Conservation (phyloP, 768 basidiomycete species). For the Pleurotus citrinopileatus region DNA sequence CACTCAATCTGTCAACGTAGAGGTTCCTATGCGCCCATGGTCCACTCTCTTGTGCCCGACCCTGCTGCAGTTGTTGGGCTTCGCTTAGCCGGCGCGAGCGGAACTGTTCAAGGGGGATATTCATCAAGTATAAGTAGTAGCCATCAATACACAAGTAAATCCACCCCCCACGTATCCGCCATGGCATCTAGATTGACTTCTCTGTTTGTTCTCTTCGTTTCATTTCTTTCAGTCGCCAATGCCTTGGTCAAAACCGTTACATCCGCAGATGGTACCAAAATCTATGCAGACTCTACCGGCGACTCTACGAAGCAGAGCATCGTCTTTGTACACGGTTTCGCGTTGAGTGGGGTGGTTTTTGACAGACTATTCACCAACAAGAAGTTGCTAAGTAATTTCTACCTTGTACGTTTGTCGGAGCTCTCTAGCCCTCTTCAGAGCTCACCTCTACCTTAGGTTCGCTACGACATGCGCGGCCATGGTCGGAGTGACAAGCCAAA, state of each 20-base stretch:
- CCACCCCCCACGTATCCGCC: background rate
- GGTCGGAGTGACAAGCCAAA: conserved; percentile 31
- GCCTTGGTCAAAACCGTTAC: conserved; percentile 2
- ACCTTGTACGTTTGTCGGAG: background rate
- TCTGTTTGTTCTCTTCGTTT: background rate
- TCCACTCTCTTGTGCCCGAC: too few species aligned
- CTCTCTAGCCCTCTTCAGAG: background rate
- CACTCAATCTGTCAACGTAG: too few species aligned
- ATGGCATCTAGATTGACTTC: background rate
- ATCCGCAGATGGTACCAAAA: conserved; percentile 32
- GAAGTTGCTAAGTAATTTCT: background rate
- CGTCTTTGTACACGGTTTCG: conserved; percentile 9
- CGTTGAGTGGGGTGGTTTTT: conserved; percentile 1
- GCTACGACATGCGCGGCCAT: conserved; percentile 32
- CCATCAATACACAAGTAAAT: background rate
- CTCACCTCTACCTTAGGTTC: conserved; percentile 21
- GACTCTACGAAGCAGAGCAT: conserved; percentile 9
- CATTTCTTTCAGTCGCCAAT: background rate
- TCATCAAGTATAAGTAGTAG: too few species aligned
- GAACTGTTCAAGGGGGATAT: too few species aligned
- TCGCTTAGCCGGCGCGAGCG: too few species aligned
- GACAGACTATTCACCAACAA: conserved; percentile 7
- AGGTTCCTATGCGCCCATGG: too few species aligned
- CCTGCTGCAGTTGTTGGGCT: too few species aligned
- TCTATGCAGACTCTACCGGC: conserved; percentile 20